Evolutionary conservation across 2,329 filamentous ascomycete genomes (phyloP), one percentile per base, ranked within the genome.

Genomic region (Exserohilum turcica): DNA sequence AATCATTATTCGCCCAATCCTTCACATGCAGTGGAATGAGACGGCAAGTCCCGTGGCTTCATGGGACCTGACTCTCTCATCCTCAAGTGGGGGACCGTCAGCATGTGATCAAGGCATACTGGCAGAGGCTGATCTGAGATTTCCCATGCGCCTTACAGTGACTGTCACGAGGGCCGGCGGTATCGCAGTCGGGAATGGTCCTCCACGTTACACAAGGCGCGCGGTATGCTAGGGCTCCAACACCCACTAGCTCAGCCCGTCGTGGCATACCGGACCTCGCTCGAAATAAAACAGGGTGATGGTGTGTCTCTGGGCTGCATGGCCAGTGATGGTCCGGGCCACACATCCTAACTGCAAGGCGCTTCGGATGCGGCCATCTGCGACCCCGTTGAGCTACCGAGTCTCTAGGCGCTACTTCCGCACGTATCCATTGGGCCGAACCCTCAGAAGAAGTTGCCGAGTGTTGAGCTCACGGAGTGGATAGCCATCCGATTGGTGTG

Each of bases 331-430:
- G 50, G 29, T 43, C 45, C 38, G 43, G 52, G 48, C 43, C 53
- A 59, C 38, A 56, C 54, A 56, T 43, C 43, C 48, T 21, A 24
- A 55, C 35, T 45, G 38, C 48, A 29, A 43, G 42, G 43, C 43
- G 49, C 44, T 44, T 57, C 43, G 53, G 56, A 63, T 31, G 43
- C 55, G 42, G 58, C 44, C 50, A 56, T 59, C 56, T 60, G 59
- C 53, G 57, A 56, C 61, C 61, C 61, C 57, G 48, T 57, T 61
- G 47, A 58, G 59, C 59, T 60, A 51, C 57, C 59, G 43, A 50
- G 39, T 37, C 33, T 37, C 47, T 45, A 57, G 58, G 58, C 51
- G 31, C 16, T 50, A 49, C 42, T 39, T 16, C 16, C 24, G 24
- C 29, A 28, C 29, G 29, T n/a, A 33, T 39, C 42, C 40, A 61